Base-by-base conservation (phyloP, 2,329 filamentous ascomycete genomes). In the Apiospora rasikravindrae region DNA sequence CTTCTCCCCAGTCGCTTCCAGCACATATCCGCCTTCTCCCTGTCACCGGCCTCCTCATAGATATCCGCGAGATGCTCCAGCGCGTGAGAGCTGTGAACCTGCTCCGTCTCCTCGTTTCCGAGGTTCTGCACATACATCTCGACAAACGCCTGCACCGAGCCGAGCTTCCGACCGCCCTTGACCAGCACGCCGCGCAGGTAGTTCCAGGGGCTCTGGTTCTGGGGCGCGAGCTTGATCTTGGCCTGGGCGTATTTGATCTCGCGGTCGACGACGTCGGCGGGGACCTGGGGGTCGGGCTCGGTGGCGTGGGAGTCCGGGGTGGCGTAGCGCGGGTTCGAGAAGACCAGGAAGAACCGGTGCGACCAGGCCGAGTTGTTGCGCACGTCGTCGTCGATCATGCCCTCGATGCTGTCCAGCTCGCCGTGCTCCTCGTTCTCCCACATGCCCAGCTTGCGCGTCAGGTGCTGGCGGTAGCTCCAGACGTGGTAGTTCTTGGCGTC, bases 401-500 rank as follows among this genome's bases (percentile, higher is more conserved):
- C 83, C 79, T 96, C 92, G 45, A 94, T 90, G 73, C 92, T 91
- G 69, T 86, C 82, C 26, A 97, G 85, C 86, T 99, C 91, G 29
- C 53, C 53, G 53, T 61, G 85, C 86, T n/a, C 57, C 67, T 87
- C 86, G 81, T 75, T 76, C 51, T 73, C 77, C 78, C 78, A 80
- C 86, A 84, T 92, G 80, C 90, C 92, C 87, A 93, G 83, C 79
- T 89, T 90, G 69, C 84, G 84, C 53, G 91, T 88, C 26, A 92
- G 82, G 79, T 89, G 91, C 81, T 98, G 94, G 72, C 96, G 89
- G 84, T 98, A 99, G 71, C 92, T 94, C 96, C 96, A 99, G 67
- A 98, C 96, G 81, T 99, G 96, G 82, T 99, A 98, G 85, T 99
- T 99, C 85, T 99, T 99, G 69, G 93, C 90, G 81, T 99, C 96